Evolutionary conservation across 495 filamentous ascomycete species (phyloP), one percentile per base, ranked within the genome.

Genomic region (Parmelia sp.): DNA sequence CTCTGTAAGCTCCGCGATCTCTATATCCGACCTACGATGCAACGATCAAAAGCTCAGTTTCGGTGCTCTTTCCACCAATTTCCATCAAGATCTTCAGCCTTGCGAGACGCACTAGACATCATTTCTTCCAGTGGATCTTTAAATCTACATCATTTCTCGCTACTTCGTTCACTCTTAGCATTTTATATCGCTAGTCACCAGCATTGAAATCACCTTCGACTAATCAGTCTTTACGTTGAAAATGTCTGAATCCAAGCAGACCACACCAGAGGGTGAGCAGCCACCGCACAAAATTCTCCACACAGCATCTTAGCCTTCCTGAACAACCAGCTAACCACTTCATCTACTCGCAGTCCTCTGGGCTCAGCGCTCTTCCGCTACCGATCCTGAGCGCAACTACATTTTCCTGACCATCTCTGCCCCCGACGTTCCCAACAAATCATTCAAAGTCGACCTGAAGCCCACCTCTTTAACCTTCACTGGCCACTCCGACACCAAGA

Each of bases 311-410:
- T 60, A 37, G 25, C 61, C 40, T 57, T 17, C 23, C 42, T 27
- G n/a, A 49, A 15, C 61, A 42, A 59, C 36, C 12, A 2, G 29
- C 39, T 45, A 12, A 59, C 42, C n/a, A 15, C 37, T 51, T 33
- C 29, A 33, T 56, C 45, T 31, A 19, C 29, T 40, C 58, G 63
- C 71, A 98, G 94, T 97, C 69, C 87, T 89, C 78, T 98, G 94
- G 94, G 93, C 94, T 37, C 94, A 98, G 80, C 93, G 94, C 81
- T 97, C 94, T 53, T 92, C 87, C 74, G 78, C 73, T 65, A 77
- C 80, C 66, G 95, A 97, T 27, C 72, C 86, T 44, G 84, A 86
- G 73, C 93, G 91, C 78, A 97, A 97, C 79, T 87, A 89, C 80
- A 80, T 97, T 80, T 94, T 90, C 80, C 86, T 97, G 60, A 95